Base-by-base conservation (phyloP, 2,329 filamentous ascomycete genomes). In the Capronia coronata region DNA sequence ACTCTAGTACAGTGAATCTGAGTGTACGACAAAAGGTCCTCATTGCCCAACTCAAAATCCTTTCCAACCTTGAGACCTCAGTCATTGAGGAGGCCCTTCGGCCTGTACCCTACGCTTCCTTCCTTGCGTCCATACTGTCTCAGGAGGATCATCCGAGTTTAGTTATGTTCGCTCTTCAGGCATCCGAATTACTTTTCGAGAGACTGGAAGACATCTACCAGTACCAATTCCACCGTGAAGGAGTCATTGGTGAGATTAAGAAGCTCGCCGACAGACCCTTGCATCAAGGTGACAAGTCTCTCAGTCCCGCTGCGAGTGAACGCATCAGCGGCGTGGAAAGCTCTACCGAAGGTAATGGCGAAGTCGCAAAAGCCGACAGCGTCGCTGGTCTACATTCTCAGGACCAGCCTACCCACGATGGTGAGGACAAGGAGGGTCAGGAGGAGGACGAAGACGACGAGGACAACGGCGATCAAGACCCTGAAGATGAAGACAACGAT, bases 211-310 rank as follows among this genome's bases (percentile, higher is more conserved):
- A 83, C 18, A 86, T 97, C 23, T 98, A 98, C 64, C 83, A 87
- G 21, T 94, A 96, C 62, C 94, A 98, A 61, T 91, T 98, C 60
- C 94, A 98, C 64, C 86, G 93, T 0, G 94, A 98, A 69, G 93
- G 93, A 29, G 93, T 98, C 37, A 90, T 97, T 59, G 77, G 85
- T 1, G 91, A 98, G 65, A 94, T 98, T 44, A 77, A 82, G 23
- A 91, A 89, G 63, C 73, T 98, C 25, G 84, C 88, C 1, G 75
- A 75, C 48, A 63, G 62, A 19, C 51, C 48, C 32, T 41, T 56
- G 21, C 35, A 41, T 37, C n/a, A 46, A 14, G 41, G 47, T 27
- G 9, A 23, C 19, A 52, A 51, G 18, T 23, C 49, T 13, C 27
- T 62, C 16, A 57, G 57, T 5, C 60, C 63, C 25, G 57, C 52